phyloP scores from a whole-genome alignment of 1,139 yeast species.

The Blastobotrys arbuscula region DNA sequence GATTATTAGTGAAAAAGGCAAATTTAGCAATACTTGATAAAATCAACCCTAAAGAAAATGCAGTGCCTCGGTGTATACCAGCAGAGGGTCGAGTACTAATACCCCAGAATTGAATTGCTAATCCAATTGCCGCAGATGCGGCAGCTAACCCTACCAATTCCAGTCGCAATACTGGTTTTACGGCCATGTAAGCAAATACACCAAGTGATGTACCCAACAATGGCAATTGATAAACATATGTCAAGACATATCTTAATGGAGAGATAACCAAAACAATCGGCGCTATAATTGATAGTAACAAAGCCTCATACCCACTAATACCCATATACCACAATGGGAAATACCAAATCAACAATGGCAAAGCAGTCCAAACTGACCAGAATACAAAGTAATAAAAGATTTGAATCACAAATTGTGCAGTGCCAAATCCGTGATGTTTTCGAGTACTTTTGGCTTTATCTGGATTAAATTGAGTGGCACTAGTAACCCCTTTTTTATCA shows the following conservation, averaged over 20 bases:
- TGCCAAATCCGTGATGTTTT: constrained; percentile 28
- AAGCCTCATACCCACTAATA: constrained; percentile 86
- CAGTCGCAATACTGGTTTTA: constrained; percentile 64
- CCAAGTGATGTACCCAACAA: constrained; percentile 60
- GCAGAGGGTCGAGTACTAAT: constrained; percentile 41
- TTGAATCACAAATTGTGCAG: constrained; percentile 27
- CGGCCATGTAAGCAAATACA: constrained; percentile 65
- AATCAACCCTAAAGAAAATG: constrained; percentile 69
- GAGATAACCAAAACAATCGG: constrained; percentile 56
- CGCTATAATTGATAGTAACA: constrained; percentile 51
- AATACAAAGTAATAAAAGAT: constrained; percentile 47
- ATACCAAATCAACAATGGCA: constrained; percentile 88
- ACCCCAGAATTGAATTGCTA: constrained; percentile 54
- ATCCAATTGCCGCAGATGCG: constrained; percentile 55
- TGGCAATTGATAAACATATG: constrained; percentile 47
- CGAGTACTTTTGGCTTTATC: constrained; percentile 9
- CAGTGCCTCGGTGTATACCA: constrained; percentile 49
- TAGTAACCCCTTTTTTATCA: constrained; percentile 35
- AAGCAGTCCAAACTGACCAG: constrained; percentile 78
- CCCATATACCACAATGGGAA: constrained; percentile 99
- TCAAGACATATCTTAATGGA: constrained; percentile 44
- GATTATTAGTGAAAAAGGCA: constrained; percentile 78
- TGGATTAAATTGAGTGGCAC: constrained; percentile 18
- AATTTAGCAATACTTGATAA: constrained; percentile 70
- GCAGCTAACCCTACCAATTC: constrained; percentile 62